Base-by-base conservation (phyloP, 306 rosid species). In the Begonia masoniana region DNA sequence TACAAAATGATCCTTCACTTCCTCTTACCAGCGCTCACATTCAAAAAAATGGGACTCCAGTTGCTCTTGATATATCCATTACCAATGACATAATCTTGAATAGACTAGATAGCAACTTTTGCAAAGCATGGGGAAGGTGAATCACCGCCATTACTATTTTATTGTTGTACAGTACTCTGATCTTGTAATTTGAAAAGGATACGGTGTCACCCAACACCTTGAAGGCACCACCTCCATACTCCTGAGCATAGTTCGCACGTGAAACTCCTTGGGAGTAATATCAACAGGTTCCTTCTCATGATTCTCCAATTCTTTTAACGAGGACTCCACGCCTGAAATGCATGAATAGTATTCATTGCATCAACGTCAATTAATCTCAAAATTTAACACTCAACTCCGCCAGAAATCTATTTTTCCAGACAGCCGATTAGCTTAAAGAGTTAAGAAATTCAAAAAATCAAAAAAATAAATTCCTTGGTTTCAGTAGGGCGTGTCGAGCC, bases 201-300 rank as follows among this genome's bases (percentile, higher is more conserved):
- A 86, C 63, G 17, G 54, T 51, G 62, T 83, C 83, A 13, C 95
- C 95, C 1, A 79, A 74, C 56, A 86, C 84, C 7, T 72, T 64
- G 58, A 92, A 92, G 15, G 81, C 95, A 51, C 95, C 96, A 46
- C 95, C 96, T 36, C 96, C 96, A 63, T 86, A 92, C 59, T 92
- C 99, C 71, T 86, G 99, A 16, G 95, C 85, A 75, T n/a, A 15
- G 80, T 81, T 67, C 99, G 80, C 56, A 92, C 99, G 51, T 77
- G 82, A 55, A 71, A 86, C 47, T 79, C 95, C 61, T 77, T 81
- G 1, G 95, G 96, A 67, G 99, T 86, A 60, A 92, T 68, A 62
- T 86, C 99, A 53, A 78, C 68, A 41, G 84, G 66, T 13, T 71
- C 95, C 6, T 63, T 83, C 15, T 71, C 88, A 1, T 72, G 61